Conservation (phyloP, 306 rosid species). For the Prunus mongolica region DNA sequence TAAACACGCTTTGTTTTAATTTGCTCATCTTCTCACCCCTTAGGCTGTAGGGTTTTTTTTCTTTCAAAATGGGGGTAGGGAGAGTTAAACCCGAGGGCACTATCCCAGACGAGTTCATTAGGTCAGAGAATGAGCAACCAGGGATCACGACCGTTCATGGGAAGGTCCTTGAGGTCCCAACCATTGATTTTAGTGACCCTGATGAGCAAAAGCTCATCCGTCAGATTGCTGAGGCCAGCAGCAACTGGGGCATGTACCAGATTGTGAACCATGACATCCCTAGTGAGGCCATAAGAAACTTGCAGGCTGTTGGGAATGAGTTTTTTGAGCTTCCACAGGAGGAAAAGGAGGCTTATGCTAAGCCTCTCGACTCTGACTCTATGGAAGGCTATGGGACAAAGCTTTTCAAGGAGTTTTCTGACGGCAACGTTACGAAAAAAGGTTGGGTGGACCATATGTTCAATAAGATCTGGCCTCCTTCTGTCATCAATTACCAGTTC, state of each 20-base stretch:
- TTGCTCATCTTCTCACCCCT: not conserved
- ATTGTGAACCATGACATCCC: constrained; percentile 76
- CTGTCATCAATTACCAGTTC: constrained; percentile 44
- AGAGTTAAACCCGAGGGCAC: constrained; percentile 32
- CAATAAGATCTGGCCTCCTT: constrained; percentile 58
- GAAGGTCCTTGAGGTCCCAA: constrained; percentile 34
- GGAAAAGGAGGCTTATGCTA: constrained; percentile 58
- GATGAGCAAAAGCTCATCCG: constrained; percentile 24
- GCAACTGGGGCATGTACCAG: constrained; percentile 75
- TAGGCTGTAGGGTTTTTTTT: not conserved
- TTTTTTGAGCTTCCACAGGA: constrained; percentile 58
- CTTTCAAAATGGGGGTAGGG: not conserved
- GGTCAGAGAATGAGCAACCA: constrained; percentile 61
- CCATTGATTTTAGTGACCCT: constrained; percentile 42
- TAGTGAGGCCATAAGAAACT: constrained; percentile 26
- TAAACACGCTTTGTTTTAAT: not conserved
- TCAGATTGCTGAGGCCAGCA: constrained; percentile 39
- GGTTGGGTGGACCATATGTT: constrained; percentile 87
- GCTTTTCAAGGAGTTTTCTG: constrained; percentile 46
- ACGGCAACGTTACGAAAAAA: constrained; percentile 37
- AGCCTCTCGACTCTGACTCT: constrained; percentile 28
- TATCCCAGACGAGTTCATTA: constrained; percentile 43
- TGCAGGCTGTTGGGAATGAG: constrained; percentile 54
- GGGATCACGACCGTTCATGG: constrained; percentile 65
- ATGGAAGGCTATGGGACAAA: constrained; percentile 64